Conservation (phyloP, 73 alveolate species). For the Uronychia setigera region DNA sequence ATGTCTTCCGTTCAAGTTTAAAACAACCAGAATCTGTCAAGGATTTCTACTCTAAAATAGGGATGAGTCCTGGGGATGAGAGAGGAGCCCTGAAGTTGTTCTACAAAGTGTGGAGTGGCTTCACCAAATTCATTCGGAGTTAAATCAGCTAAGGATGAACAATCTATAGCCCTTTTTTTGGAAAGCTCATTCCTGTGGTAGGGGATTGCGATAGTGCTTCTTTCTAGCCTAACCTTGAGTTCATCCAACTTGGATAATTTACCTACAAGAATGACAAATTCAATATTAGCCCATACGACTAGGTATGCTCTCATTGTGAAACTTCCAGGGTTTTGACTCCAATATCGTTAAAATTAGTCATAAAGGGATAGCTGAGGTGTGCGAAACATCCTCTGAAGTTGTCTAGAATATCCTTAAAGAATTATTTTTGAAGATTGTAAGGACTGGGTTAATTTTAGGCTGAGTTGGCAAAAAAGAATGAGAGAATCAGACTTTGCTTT, state of each 20-base stretch:
- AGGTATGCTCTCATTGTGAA: neutral
- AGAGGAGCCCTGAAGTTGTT: slow-evolving; percentile 16
- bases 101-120: slow-evolving; percentile 36
- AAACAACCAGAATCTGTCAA: too few relatives aligned
- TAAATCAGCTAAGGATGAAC: slow-evolving; percentile 1
- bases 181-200: too few relatives aligned
- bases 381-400: slow-evolving; percentile 11
- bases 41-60: too few relatives aligned
- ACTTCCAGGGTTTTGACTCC: neutral
- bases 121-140: slow-evolving; percentile 19
- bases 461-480: slow-evolving; percentile 5
- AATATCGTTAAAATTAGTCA: slow-evolving; percentile 7
- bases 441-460: neutral
- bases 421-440: neutral
- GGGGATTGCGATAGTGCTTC: too few relatives aligned
- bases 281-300: neutral
- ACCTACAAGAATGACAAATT: neutral
- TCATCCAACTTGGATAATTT: neutral
- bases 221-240: neutral
- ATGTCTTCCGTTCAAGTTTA: too few relatives aligned
- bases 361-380: slow-evolving; percentile 21
- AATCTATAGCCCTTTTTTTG: neutral
- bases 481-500: slow-evolving; percentile 6
- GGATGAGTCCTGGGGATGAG: too few relatives aligned
- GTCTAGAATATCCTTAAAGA: slow-evolving; percentile 31